These are phyloP conservation scores for Pseudisothecium myosuroides DNA, from an alignment of 225 moss, liverwort and hornwort species.

Conservation along the genomic window DNA sequence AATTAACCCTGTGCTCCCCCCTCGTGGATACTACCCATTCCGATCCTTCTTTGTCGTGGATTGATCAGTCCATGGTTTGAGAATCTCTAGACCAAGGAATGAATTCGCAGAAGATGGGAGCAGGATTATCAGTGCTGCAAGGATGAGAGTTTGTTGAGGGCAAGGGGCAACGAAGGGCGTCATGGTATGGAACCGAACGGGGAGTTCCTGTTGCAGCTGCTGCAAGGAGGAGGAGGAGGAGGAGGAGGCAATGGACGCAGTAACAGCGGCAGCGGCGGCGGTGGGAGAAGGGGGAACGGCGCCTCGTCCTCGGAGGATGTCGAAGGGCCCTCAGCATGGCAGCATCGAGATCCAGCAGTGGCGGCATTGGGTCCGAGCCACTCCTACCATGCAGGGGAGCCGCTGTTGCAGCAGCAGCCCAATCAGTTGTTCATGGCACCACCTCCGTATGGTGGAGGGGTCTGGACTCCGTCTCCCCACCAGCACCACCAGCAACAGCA, in stretches of 20 bases:
- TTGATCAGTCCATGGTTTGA: not conserved
- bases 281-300: not conserved
- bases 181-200: slow-evolving; percentile 63
- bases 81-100: not conserved
- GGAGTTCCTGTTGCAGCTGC: slow-evolving; percentile 72
- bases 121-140: not conserved
- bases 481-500: not conserved
- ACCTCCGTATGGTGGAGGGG: slow-evolving; percentile 34
- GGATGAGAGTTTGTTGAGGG: not conserved
- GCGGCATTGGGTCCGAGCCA: slow-evolving; percentile 93
- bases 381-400: slow-evolving; percentile 44
- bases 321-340: slow-evolving; percentile 34
- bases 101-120: not conserved
- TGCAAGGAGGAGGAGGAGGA: slow-evolving; percentile 46
- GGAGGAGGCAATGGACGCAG: slow-evolving; percentile 7
- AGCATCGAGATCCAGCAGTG: slow-evolving; percentile 81
- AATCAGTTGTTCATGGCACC: slow-evolving; percentile 34
- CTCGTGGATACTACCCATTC: not conserved
- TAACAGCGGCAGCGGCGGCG: not conserved
- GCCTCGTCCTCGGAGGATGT: slow-evolving; percentile 14
- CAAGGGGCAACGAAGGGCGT: not conserved
- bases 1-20: not conserved
- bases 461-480: slow-evolving; percentile 18
- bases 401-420: slow-evolving; percentile 32
- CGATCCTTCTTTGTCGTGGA: not conserved